Evolutionary conservation across 805 yeast species (phyloP).

Genomic region (Kazachstania africana): DNA sequence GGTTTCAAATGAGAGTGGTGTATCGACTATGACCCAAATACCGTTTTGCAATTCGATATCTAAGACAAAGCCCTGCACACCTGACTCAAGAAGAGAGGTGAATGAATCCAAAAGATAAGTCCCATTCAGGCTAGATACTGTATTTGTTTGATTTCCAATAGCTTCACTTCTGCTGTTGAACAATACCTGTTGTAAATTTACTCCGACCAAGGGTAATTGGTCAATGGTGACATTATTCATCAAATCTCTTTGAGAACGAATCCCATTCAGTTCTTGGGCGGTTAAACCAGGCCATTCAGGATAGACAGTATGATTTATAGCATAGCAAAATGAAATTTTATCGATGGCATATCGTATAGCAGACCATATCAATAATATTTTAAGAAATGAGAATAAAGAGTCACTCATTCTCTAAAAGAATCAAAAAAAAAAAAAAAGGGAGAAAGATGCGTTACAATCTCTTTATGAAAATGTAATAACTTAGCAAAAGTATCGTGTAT

Average conservation of each 20-base stretch:
- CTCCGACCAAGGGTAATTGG: slow-evolving; percentile 32
- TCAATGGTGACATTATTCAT: slow-evolving; percentile 30
- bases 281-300: slow-evolving; percentile 30
- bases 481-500: too few relatives aligned
- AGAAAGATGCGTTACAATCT: too few relatives aligned
- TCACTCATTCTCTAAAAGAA: too few relatives aligned
- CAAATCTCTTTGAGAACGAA: slow-evolving; percentile 38
- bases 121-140: slow-evolving; percentile 2
- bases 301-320: too few relatives aligned
- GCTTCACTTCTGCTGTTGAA: slow-evolving; percentile 11
- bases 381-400: too few relatives aligned
- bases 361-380: too few relatives aligned
- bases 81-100: slow-evolving; percentile 29
- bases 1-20: slow-evolving; percentile 14
- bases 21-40: slow-evolving; percentile 14
- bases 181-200: slow-evolving; percentile 25
- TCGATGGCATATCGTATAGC: too few relatives aligned
- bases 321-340: too few relatives aligned
- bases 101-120: slow-evolving; percentile 21
- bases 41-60: slow-evolving; percentile 48
- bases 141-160: slow-evolving; percentile 22
- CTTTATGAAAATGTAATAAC: too few relatives aligned
- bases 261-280: slow-evolving; percentile 23
- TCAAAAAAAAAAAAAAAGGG: too few relatives aligned
- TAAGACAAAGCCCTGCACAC: slow-evolving; percentile 35